Evolutionary conservation across 2,329 filamentous ascomycete species (phyloP).

Genomic region (Apiospora phragmitis): DNA sequence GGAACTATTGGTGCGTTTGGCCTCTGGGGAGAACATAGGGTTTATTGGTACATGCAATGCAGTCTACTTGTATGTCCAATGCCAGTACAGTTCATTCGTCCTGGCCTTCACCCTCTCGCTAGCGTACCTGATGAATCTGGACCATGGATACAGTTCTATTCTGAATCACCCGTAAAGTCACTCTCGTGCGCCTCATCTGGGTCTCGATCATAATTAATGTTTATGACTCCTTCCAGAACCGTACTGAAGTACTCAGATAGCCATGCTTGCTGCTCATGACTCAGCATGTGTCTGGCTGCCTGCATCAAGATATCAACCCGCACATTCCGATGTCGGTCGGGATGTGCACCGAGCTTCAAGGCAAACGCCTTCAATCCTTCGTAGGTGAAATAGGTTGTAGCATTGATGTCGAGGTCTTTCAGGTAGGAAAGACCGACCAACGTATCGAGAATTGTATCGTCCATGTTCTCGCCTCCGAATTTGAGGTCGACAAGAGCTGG

Average conservation of each 20-base stretch:
- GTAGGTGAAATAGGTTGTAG: slow-evolving; percentile 54
- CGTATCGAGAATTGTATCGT: slow-evolving; percentile 43
- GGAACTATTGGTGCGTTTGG: not conserved
- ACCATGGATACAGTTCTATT: slow-evolving; percentile 5
- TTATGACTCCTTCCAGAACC: slow-evolving; percentile 32
- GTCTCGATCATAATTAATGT: slow-evolving; percentile 33
- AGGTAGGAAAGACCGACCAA: slow-evolving; percentile 44
- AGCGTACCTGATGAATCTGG: not conserved
- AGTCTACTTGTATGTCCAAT: not conserved
- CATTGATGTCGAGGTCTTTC: slow-evolving; percentile 53
- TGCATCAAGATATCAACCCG: slow-evolving; percentile 37
- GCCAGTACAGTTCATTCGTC: not conserved
- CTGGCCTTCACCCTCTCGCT: not conserved
- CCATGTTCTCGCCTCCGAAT: slow-evolving; percentile 55
- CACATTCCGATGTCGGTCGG: slow-evolving; percentile 29
- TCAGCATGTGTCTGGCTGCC: slow-evolving; percentile 27
- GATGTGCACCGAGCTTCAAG: slow-evolving; percentile 29
- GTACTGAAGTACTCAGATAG: slow-evolving; percentile 26
- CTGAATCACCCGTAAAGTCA: slow-evolving; percentile 33
- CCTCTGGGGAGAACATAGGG: not conserved
- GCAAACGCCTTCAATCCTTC: slow-evolving; percentile 48
- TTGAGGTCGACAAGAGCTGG: slow-evolving; percentile 54
- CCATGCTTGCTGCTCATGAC: slow-evolving; percentile 23
- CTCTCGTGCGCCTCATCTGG: slow-evolving; percentile 37
- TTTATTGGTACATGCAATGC: not conserved